Percentiles rank a stretch among this genome's conserved stretches.
These are phyloP conservation scores for Suillus ampliporus DNA, from an alignment of 768 basidiomycete genomes.

Conservation along the genomic window DNA sequence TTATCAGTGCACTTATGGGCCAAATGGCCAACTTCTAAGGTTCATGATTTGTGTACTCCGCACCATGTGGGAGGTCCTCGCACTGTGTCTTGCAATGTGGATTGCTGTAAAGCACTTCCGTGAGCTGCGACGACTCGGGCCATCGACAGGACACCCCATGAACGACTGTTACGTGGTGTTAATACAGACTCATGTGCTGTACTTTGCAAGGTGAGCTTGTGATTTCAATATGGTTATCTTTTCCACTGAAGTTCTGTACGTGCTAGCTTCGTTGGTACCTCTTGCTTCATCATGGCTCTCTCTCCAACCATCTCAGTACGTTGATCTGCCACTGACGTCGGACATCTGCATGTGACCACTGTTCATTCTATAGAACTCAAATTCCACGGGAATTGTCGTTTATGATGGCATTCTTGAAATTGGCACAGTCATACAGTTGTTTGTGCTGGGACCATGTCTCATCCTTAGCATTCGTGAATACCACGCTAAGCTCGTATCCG, in stretches of 20 bases:
- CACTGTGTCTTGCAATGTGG: neutral
- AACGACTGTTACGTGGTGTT: neutral
- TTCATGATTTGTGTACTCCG: neutral
- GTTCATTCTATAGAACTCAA: neutral
- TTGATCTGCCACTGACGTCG: too few relatives aligned
- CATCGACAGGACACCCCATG: neutral
- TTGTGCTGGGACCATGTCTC: neutral
- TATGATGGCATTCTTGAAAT: neutral
- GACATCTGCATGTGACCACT: neutral
- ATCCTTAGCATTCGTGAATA: conserved; percentile 1
- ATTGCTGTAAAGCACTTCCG: conserved; percentile 1
- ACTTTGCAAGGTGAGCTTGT: neutral
- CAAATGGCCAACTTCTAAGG: too few relatives aligned
- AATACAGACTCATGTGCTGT: neutral
- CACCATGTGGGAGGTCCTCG: neutral
- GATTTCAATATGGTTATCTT: neutral
- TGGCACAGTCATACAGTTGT: neutral
- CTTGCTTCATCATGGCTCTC: neutral
- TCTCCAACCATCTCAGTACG: neutral
- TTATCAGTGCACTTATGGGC: neutral
- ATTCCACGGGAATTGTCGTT: neutral
- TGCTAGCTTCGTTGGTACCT: neutral
- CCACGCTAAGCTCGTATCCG: neutral
- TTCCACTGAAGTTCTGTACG: neutral
- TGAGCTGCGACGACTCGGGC: neutral